Percentiles rank a stretch among this genome's conserved stretches.
Conservation (phyloP, 768 basidiomycete genomes). For the Stropharia rugosoannulata region DNA sequence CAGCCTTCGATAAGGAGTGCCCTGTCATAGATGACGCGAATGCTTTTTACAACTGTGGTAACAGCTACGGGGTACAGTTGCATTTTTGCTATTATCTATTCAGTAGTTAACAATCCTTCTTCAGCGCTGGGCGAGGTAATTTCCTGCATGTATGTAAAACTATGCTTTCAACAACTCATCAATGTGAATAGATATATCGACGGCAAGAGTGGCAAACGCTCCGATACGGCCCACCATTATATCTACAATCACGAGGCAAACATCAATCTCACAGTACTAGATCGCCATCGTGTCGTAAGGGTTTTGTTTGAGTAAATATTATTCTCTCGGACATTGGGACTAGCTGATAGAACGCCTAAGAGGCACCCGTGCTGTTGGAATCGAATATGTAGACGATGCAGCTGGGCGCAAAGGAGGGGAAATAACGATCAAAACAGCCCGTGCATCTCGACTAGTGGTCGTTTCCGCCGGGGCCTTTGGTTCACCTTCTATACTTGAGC, state of each 20-base stretch:
- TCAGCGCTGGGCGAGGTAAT: slow-evolving; percentile 4
- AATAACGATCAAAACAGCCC: slow-evolving; percentile 19
- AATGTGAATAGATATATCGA: slow-evolving; percentile 43
- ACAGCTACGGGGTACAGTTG: not conserved
- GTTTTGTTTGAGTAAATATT: slow-evolving; percentile 45
- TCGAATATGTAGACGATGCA: slow-evolving; percentile 46
- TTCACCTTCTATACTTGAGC: slow-evolving; percentile 54
- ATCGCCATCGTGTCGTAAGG: slow-evolving; percentile 38
- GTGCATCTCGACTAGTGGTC: slow-evolving; percentile 46
- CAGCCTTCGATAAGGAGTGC: slow-evolving; percentile 46
- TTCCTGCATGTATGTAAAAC: not conserved
- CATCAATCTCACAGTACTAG: slow-evolving; percentile 36
- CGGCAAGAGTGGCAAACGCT: slow-evolving; percentile 48
- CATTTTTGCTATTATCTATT: not conserved
- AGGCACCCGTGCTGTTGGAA: slow-evolving; percentile 42
- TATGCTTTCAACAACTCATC: not conserved
- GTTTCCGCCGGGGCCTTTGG: slow-evolving; percentile 55
- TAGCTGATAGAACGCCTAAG: slow-evolving; percentile 19
- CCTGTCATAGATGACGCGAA: slow-evolving; percentile 45
- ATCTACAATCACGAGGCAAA: slow-evolving; percentile 43
- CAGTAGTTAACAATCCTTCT: not conserved
- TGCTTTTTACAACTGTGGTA: slow-evolving; percentile 23
- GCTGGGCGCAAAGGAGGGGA: slow-evolving; percentile 21
- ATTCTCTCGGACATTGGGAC: not conserved
- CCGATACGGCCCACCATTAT: slow-evolving; percentile 52